Base-by-base conservation (phyloP, 148 eudicot species). In the Chenopodium suecicum region DNA sequence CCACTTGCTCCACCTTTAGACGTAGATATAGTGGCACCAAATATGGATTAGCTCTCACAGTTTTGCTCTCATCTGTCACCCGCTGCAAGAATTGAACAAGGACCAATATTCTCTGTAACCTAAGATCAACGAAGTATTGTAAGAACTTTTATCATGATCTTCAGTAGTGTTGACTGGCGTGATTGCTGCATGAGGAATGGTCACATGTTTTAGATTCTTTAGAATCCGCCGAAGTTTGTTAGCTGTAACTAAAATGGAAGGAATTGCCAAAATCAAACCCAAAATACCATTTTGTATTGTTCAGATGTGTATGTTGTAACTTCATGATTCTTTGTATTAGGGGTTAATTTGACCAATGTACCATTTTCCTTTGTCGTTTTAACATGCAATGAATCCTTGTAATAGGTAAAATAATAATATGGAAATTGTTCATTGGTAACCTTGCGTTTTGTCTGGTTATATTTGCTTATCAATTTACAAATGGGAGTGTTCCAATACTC, bases 1-100 rank as follows among this genome's bases (percentile, higher is more conserved):
- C 82, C 87, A 22, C 64, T 80, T 79, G 66, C 67, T 70, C 50
- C 77, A 58, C 81, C 90, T 32, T 69, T 31, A 47, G 32, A 76
- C 73, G 16, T 82, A 37, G 88, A 84, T 80, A 73, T 71, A 29
- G 73, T 64, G 29, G 9, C 52, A 29, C 20, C 29, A 50, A 3
- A 77, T 20, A n/a, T n/a, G 48, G 50, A 64, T 34, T 63, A 77
- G 48, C 52, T 44, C 19, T 16, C 62, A 67, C 17, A 27, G 17
- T 14, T 17, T 3, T 56, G 62, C 29, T 67, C 16, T 46, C 31
- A 9, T 8, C 19, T 46, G 19, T 71, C 13, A 71, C 27, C 41
- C 71, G 22, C 22, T 14, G 63, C 22, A 41, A 41, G 44, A 34
- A 34, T 4, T 41, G 7, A 4, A 41, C 44, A 41, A 6, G 6